Evolutionary conservation across 2,329 filamentous ascomycete genomes (phyloP).

Genomic region (Didymosphaeria variabile): DNA sequence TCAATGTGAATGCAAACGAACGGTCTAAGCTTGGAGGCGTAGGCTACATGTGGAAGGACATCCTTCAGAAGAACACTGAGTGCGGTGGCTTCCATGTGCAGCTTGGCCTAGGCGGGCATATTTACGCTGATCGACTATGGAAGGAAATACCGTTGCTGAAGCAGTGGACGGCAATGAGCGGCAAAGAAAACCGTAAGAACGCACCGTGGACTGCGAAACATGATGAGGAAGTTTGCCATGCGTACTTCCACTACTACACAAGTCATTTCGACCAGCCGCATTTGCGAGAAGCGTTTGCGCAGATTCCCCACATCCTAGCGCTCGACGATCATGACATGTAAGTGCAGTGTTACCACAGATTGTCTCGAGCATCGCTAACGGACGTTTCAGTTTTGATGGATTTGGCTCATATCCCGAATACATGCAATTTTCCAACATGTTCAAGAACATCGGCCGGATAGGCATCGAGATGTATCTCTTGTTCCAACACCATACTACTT

Average conservation of each 20-base stretch:
- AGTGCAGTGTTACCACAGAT: slow-evolving; percentile 54
- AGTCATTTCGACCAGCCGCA: slow-evolving; percentile 98
- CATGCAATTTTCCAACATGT: slow-evolving; percentile 97
- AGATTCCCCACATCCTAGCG: slow-evolving; percentile 92
- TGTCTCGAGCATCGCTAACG: slow-evolving; percentile 19
- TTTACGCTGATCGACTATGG: slow-evolving; percentile 95
- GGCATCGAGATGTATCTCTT: slow-evolving; percentile 98
- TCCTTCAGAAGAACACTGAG: slow-evolving; percentile 95
- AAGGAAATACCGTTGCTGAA: slow-evolving; percentile 92
- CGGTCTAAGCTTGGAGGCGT: slow-evolving; percentile 85
- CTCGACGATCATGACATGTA: slow-evolving; percentile 98
- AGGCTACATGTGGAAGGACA: slow-evolving; percentile 98
- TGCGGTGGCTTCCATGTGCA: slow-evolving; percentile 96
- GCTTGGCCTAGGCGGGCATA: slow-evolving; percentile 89
- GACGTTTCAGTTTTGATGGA: slow-evolving; percentile 79
- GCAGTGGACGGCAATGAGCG: slow-evolving; percentile 93
- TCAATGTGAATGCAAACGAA: slow-evolving; percentile 86
- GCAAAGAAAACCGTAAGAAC: slow-evolving; percentile 91
- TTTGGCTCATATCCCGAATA: slow-evolving; percentile 97
- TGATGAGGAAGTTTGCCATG: slow-evolving; percentile 93
- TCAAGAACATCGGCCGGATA: slow-evolving; percentile 96
- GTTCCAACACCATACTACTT: slow-evolving; percentile 97
- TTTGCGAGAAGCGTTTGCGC: slow-evolving; percentile 91
- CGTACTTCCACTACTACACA: slow-evolving; percentile 99
- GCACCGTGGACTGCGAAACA: slow-evolving; percentile 92